Conservation (phyloP, 73 alveolate species). For the Paramecium octaurelia region DNA sequence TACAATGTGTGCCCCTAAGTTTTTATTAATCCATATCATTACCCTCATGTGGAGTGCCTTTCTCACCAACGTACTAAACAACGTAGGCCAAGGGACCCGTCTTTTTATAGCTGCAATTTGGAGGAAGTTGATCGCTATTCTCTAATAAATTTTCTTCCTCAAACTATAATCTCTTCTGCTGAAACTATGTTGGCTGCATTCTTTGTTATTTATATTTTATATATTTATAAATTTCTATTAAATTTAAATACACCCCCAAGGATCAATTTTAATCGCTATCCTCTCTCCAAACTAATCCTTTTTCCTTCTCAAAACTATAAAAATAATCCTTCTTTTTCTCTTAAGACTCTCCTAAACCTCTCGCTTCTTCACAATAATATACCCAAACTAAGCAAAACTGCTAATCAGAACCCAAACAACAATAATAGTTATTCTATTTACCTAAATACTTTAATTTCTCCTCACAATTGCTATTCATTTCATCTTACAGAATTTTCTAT, state of each 20-base stretch:
- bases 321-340: background rate
- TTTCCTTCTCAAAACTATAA: background rate
- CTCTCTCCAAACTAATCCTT: background rate
- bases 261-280: background rate
- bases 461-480: background rate
- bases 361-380: background rate
- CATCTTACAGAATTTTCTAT: background rate
- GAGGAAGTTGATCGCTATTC: background rate
- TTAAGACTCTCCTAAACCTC: background rate
- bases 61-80: background rate
- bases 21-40: background rate
- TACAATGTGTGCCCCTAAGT: conserved; percentile 9
- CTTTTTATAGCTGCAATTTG: background rate
- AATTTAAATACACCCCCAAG: background rate
- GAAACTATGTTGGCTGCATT: background rate
- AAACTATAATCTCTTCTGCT: background rate
- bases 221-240: background rate
- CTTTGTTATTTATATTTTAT: background rate
- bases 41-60: conserved; percentile 47
- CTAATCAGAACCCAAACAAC: background rate
- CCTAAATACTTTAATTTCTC: background rate
- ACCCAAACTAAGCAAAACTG: background rate
- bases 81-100: background rate
- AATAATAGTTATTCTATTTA: background rate
- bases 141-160: conserved; percentile 11